Conservation (phyloP, 140 eudicot genomes). For the Stevia rebaudiana region DNA sequence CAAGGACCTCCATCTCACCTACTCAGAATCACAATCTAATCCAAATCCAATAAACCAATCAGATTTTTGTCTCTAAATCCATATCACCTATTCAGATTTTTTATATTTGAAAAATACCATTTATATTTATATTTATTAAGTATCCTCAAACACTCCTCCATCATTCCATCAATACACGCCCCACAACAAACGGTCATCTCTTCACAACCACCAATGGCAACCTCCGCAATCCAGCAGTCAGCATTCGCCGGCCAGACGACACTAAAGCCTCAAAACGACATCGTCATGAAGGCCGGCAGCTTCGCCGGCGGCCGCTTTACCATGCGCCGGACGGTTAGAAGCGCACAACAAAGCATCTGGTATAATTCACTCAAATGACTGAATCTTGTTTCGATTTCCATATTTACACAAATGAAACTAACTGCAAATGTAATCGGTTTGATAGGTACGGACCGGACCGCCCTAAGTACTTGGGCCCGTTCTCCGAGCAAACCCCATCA, state of each 20-base stretch:
- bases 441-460: constrained; percentile 84
- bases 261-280: constrained; percentile 52
- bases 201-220: constrained; percentile 36
- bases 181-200: constrained; percentile 13
- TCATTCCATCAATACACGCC: not conserved
- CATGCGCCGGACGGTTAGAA: constrained; percentile 92
- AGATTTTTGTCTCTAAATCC: not conserved
- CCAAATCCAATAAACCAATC: constrained; percentile 52
- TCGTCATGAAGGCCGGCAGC: constrained; percentile 50
- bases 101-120: too few relatives aligned
- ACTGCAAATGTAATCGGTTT: not conserved
- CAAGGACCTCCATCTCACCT: constrained; percentile 29
- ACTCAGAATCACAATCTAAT: constrained; percentile 32
- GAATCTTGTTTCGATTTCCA: too few relatives aligned
- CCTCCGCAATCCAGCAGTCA: constrained; percentile 67
- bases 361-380: too few relatives aligned
- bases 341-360: constrained; percentile 89
- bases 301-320: constrained; percentile 54
- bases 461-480: constrained; percentile 88
- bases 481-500: constrained; percentile 90
- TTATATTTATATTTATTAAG: too few relatives aligned
- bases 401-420: not conserved
- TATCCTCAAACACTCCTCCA: constrained; percentile 13
- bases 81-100: not conserved
- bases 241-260: constrained; percentile 62